These are phyloP conservation scores for Entomophthora muscae DNA, from an alignment of 371 early-diverging fungal species.

Conservation along the genomic window DNA sequence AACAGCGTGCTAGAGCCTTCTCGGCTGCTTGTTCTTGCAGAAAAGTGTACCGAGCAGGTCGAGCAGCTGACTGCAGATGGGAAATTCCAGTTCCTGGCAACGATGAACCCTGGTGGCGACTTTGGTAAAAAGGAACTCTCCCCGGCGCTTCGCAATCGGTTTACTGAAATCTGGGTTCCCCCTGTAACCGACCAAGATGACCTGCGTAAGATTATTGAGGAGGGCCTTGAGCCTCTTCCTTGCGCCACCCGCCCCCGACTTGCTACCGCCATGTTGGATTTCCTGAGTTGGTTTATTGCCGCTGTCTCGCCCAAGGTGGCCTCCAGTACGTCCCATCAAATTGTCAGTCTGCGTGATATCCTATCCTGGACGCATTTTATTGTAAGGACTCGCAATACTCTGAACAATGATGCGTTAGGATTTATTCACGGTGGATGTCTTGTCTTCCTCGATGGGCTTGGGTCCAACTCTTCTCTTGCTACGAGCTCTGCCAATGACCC, in stretches of 20 bases:
- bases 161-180: slow-evolving; percentile 98
- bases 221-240: slow-evolving; percentile 22
- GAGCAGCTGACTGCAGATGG: slow-evolving; percentile 50
- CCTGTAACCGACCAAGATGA: slow-evolving; percentile 64
- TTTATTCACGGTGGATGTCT: slow-evolving; percentile 85
- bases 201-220: slow-evolving; percentile 50
- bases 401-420: slow-evolving; percentile 20
- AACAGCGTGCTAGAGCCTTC: slow-evolving; percentile 95
- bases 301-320: not conserved
- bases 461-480: slow-evolving; percentile 72
- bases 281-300: slow-evolving; percentile 29
- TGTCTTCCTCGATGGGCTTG: slow-evolving; percentile 85
- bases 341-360: slow-evolving; percentile 76
- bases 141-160: slow-evolving; percentile 98
- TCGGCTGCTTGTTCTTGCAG: slow-evolving; percentile 81
- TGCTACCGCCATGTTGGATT: slow-evolving; percentile 25
- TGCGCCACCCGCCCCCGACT: not conserved
- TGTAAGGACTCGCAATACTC: slow-evolving; percentile 16
- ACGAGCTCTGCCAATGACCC: slow-evolving; percentile 26
- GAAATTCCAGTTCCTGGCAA: slow-evolving; percentile 93
- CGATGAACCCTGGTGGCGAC: slow-evolving; percentile 99
- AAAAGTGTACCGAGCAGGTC: slow-evolving; percentile 61
- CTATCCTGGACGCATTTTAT: slow-evolving; percentile 87
- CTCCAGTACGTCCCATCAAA: slow-evolving; percentile 13
- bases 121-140: slow-evolving; percentile 99